phyloP scores from a whole-genome alignment of 1,284 basidiomycete species.

The Fereydounia khargensis region DNA sequence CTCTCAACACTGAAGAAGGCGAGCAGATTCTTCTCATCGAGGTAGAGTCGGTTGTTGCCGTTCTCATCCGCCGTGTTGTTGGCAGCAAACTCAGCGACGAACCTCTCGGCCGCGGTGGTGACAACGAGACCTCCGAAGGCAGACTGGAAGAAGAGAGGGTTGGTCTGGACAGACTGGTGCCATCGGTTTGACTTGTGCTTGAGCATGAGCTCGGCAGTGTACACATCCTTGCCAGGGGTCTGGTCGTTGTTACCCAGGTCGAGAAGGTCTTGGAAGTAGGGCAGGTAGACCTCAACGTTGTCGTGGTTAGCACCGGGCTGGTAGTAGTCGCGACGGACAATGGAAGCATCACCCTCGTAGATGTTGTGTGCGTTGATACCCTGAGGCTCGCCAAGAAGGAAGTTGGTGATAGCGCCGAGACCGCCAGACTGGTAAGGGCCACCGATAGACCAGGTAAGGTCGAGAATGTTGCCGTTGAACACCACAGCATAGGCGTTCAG shows the following conservation, averaged over 20 bases:
- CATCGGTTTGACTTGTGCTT: conserved; percentile 33
- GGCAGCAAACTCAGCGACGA: conserved; percentile 39
- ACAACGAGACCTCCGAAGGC: conserved; percentile 38
- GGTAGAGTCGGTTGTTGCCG: conserved; percentile 41
- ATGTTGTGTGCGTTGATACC: conserved; percentile 44
- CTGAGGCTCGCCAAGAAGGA: conserved; percentile 23
- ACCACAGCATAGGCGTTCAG: conserved; percentile 39
- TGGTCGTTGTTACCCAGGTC: conserved; percentile 29
- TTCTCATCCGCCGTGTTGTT: conserved; percentile 38
- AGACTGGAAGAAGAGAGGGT: conserved; percentile 39
- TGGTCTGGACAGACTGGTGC: conserved; percentile 24
- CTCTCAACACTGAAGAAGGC: conserved; percentile 36
- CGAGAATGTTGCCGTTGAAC: conserved; percentile 45
- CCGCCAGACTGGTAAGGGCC: conserved; percentile 21
- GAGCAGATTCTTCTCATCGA: conserved; percentile 40
- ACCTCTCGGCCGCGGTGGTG: conserved; percentile 37
- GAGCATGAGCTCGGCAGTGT: conserved; percentile 30
- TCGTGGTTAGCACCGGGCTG: conserved; percentile 31
- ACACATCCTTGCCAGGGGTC: conserved; percentile 30
- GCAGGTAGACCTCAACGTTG: conserved; percentile 24
- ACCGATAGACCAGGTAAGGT: conserved; percentile 38
- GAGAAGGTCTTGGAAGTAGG: conserved; percentile 42
- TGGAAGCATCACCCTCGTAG: conserved; percentile 40
- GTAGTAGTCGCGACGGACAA: conserved; percentile 41
- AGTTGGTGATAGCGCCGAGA: conserved; percentile 24